Evolutionary conservation across 371 early-diverging fungal genomes (phyloP), one percentile per base, ranked within the genome.

Genomic region (Mortierella sp.): DNA sequence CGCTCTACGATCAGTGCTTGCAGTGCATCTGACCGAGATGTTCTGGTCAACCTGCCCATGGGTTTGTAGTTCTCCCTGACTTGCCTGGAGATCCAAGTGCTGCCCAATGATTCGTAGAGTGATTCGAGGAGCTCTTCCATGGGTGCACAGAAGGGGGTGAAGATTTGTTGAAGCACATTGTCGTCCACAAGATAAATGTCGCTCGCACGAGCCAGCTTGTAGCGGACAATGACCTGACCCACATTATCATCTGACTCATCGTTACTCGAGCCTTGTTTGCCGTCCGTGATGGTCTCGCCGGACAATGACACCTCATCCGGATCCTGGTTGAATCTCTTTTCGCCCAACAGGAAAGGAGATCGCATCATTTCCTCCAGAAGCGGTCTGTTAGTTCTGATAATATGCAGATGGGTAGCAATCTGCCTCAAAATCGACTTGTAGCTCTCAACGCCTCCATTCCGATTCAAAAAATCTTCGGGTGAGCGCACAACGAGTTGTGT

Each of bases 121-220:
- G 82, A 80, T 71, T 91, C 91, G n/a, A 92, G 55, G 7, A 83
- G 54, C 3, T 82, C 79, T 23, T 93, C 92, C 81, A 86, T 85
- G 0, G 91, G 92, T 2, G 86, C 88, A 31, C 85, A 82, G 13
- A 93, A 74, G 0, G 95, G 95, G 0, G 83, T 81, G 71, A 96
- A 95, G 31, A 93, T 83, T 64, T 90, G 90, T 16, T 88, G 86
- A 3, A 88, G 81, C 26, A 91, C 87, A 0, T 92, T 83, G 66
- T 95, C 95, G 78, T 96, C 95, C 26, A 90, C 86, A 34, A 96
- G 79, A 64, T 87, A 93, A 9, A 95, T 91, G 55, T 93, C 89
- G 0, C 78, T 69, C 0, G 95, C 93, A 16, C 74, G 78, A 9
- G 91, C 94, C 16, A 95, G 80, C 50, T 83, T 79, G 71, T 88